Base-by-base conservation (phyloP, 2,329 filamentous ascomycete genomes). In the Calonectria montana region DNA sequence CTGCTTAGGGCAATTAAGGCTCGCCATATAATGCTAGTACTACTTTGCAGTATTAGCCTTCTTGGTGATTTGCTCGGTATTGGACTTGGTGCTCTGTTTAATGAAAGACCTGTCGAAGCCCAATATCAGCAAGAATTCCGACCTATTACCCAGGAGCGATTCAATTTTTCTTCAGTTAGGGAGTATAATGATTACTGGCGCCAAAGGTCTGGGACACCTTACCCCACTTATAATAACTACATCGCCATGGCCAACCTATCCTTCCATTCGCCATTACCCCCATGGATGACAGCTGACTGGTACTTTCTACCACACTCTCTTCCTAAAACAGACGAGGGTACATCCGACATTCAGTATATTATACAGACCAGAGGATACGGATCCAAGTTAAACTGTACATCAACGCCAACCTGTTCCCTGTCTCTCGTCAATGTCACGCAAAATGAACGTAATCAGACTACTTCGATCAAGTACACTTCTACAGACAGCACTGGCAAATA, bases 31-130 rank as follows among this genome's bases (percentile, higher is more conserved):
- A 23, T 64, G 18, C n/a, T 70, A 4, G 4, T 45, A 10, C 23
- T 62, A 9, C 50, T 67, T 2, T 66, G 68, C 21, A 16, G 50
- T 2, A 57, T 37, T 8, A 59, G 53, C 5, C 37, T 70, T 15
- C 53, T 70, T 16, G 53, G 43, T 2, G 50, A 67, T 16, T 15
- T 67, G 2, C 63, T 70, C 1, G 45, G 55, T 0, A 27, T 70
- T 18, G 53, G 63, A 1, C 53, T 70, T 18, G 37, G 68, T 55
- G 62, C 63, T 13, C 18, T 67, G 3, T 70, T 70, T 21, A 67
- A 67, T n/a, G 68, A 70, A 45, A 39, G 18, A 4, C 25, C 63
- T 0, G 10, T 57, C 4, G 8, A 3, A 3, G n/a, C 5, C 41
- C 45, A 4, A 2, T 45, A 45, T 29, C n/a, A 23, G 23, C 50